Evolutionary conservation across 768 basidiomycete species (phyloP).

Genomic region (Serendipita vermifera): DNA sequence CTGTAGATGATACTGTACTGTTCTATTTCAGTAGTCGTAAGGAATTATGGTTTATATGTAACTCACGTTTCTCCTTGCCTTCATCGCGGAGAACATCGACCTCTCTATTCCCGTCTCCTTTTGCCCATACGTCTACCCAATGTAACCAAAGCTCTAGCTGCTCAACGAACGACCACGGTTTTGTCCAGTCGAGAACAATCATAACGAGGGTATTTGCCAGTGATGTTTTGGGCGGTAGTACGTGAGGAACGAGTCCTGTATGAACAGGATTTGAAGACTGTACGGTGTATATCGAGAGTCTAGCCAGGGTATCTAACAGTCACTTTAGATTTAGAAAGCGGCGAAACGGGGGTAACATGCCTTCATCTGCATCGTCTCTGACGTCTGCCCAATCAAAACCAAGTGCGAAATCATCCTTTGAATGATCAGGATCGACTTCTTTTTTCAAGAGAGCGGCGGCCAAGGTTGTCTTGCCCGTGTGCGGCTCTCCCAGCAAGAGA

Average conservation of each 20-base stretch:
- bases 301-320: slow-evolving; percentile 67
- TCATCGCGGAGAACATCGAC: slow-evolving; percentile 67
- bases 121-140: slow-evolving; percentile 76
- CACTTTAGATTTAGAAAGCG: not conserved
- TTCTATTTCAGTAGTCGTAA: slow-evolving; percentile 12
- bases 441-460: slow-evolving; percentile 61
- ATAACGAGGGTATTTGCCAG: slow-evolving; percentile 64
- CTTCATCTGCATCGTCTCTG: slow-evolving; percentile 88
- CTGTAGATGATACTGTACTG: slow-evolving; percentile 81
- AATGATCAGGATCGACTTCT: slow-evolving; percentile 40
- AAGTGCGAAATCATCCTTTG: slow-evolving; percentile 68
- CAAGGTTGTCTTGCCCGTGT: slow-evolving; percentile 65
- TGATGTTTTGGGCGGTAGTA: slow-evolving; percentile 55
- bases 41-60: not conserved
- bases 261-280: slow-evolving; percentile 66
- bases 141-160: slow-evolving; percentile 73
- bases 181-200: slow-evolving; percentile 90
- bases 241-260: slow-evolving; percentile 59
- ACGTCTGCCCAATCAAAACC: slow-evolving; percentile 91
- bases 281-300: slow-evolving; percentile 82
- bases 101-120: slow-evolving; percentile 56
- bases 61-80: slow-evolving; percentile 67
- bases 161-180: slow-evolving; percentile 80
- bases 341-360: slow-evolving; percentile 25
- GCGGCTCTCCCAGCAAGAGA: slow-evolving; percentile 67